Evolutionary conservation across 2,329 filamentous ascomycete genomes (phyloP).

Genomic region (Beauveria sp.): DNA sequence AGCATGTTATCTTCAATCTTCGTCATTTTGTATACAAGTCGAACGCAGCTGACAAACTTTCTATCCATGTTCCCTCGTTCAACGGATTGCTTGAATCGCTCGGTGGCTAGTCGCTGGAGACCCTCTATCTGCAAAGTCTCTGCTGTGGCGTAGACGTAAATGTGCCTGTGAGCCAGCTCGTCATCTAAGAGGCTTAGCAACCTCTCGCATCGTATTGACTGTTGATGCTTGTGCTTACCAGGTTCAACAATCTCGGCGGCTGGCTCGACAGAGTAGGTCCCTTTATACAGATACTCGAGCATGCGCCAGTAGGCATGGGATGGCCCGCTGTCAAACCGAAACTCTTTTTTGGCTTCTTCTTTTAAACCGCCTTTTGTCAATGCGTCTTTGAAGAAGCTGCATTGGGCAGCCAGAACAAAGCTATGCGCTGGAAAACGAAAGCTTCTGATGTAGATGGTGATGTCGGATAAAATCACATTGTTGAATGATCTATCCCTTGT

Average conservation of each 20-base stretch:
- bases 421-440: background rate
- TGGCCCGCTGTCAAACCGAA: background rate
- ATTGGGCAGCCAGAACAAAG: conserved; percentile 2
- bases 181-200: background rate
- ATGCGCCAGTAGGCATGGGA: conserved; percentile 5
- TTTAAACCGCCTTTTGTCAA: background rate
- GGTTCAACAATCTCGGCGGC: background rate
- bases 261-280: background rate
- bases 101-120: background rate
- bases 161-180: background rate
- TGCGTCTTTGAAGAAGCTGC: background rate
- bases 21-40: background rate
- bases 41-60: background rate
- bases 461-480: background rate
- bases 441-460: background rate
- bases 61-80: background rate
- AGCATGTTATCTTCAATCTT: background rate
- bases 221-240: background rate
- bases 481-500: background rate
- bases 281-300: conserved; percentile 6
- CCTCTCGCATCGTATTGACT: too few species aligned
- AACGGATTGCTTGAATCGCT: background rate
- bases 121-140: background rate
- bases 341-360: background rate
- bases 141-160: background rate